phyloP scores from a whole-genome alignment of 768 basidiomycete species.

The Sarcomyxa edulis region DNA sequence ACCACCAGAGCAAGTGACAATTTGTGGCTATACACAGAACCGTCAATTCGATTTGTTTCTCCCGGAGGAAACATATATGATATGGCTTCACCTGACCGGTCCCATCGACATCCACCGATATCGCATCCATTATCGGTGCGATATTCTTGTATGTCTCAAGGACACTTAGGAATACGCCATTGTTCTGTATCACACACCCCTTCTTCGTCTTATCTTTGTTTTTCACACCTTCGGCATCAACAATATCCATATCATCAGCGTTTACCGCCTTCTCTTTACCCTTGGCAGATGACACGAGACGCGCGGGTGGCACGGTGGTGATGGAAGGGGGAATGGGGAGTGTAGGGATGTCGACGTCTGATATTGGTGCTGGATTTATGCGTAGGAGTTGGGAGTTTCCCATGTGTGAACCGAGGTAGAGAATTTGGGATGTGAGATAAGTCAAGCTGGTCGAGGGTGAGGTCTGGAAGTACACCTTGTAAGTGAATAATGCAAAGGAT shows the following conservation, averaged over 20 bases:
- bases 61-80: conserved; percentile 1
- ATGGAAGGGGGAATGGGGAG: conserved; percentile 49
- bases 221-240: conserved; percentile 12
- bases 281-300: conserved; percentile 28
- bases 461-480: conserved; percentile 34
- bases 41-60: conserved; percentile 1
- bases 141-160: conserved; percentile 69
- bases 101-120: conserved; percentile 66
- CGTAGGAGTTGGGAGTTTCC: conserved; percentile 77
- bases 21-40: conserved; percentile 56
- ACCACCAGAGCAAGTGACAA: conserved; percentile 85
- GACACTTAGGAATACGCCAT: conserved; percentile 55
- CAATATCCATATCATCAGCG: conserved; percentile 25
- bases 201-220: conserved; percentile 11
- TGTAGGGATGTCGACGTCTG: conserved; percentile 32
- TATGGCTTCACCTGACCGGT: conserved; percentile 69
- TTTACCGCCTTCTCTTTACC: conserved; percentile 31
- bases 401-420: conserved; percentile 78
- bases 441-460: conserved; percentile 69
- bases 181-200: conserved; percentile 45
- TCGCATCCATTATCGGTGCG: conserved; percentile 79
- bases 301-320: conserved; percentile 30
- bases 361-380: conserved; percentile 44
- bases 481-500: background rate
- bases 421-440: conserved; percentile 60